Evolutionary conservation across 305 asterid genomes (phyloP), one percentile per base, ranked within the genome.

Genomic region (Petunia hybrid): DNA sequence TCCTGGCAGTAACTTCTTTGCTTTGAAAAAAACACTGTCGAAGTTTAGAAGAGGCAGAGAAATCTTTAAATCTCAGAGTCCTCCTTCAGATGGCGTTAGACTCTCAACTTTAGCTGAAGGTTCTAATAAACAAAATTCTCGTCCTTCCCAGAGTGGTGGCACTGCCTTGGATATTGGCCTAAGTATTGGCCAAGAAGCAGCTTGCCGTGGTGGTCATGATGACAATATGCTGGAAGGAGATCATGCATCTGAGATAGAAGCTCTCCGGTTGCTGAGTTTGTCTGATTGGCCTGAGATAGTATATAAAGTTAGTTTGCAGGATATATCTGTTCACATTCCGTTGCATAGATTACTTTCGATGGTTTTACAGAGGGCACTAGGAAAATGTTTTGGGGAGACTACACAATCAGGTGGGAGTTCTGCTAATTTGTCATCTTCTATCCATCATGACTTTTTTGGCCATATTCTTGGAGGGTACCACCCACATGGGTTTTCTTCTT

Each of bases 401-500:
- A 63, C 78, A 36, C 45, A 51, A 51, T 63, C 14, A 74, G n/a
- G 59, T 35, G 35, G 45, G 48, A 73, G 43, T 73, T 51, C 63
- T 73, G 80, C 46, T 77, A 91, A 88, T 75, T 77, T 80, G 84
- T 87, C 91, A 73, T 81, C 86, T 79, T 81, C 87, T 40, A 83
- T 82, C 81, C 63, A 77, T 59, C 83, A 80, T 42, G 94, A 91
- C 82, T 94, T 94, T 81, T 91, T 97, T 85, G 88, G 90, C 87
- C 91, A 87, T 73, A 86, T 97, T 80, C 83, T 97, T 85, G 96
- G 93, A 79, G 98, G 98, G 68, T 91, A 92, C 83, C 97, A 95
- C 85, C 97, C 98, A 78, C 77, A 83, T 84, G 99, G 99, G 60
- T 94, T 97, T 89, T 93, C 99, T 83, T 94, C 92, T 57, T 91